Conservation (phyloP, 768 basidiomycete species). For the Amanita muscaria region DNA sequence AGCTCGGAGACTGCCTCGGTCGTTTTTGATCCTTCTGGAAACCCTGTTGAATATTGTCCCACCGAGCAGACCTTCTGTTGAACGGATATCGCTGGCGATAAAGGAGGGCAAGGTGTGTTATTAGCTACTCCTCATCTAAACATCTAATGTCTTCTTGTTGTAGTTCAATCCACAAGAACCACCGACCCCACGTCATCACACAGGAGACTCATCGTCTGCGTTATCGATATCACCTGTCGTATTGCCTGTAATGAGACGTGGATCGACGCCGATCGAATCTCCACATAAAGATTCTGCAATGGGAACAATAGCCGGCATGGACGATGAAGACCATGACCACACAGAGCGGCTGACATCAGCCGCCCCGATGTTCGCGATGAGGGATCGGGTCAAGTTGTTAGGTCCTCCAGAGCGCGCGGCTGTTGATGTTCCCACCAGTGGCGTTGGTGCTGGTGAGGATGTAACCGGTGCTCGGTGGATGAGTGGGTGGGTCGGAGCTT, state of each 20-base stretch:
- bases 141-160: too few species aligned
- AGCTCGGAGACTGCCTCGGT: slow-evolving; percentile 60
- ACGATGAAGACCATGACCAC: background rate
- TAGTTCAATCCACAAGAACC: slow-evolving; percentile 1
- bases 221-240: background rate
- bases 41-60: slow-evolving; percentile 58
- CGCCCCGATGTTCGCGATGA: slow-evolving; percentile 1
- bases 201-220: background rate
- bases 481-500: slow-evolving; percentile 4
- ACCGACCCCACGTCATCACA: background rate
- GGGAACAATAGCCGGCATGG: background rate
- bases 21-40: slow-evolving; percentile 66
- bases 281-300: background rate
- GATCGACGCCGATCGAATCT: background rate
- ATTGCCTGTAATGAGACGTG: background rate
- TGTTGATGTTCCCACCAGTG: too few species aligned
- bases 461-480: background rate
- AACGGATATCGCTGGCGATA: slow-evolving; percentile 61
- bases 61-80: slow-evolving; percentile 56
- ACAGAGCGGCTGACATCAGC: background rate
- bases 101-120: slow-evolving; percentile 53
- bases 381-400: slow-evolving; percentile 7
- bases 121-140: slow-evolving; percentile 14
- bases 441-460: background rate
- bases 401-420: slow-evolving; percentile 1